These are phyloP conservation scores for Pichia eremophila DNA, from an alignment of 805 yeast genomes.

Conservation along the genomic window DNA sequence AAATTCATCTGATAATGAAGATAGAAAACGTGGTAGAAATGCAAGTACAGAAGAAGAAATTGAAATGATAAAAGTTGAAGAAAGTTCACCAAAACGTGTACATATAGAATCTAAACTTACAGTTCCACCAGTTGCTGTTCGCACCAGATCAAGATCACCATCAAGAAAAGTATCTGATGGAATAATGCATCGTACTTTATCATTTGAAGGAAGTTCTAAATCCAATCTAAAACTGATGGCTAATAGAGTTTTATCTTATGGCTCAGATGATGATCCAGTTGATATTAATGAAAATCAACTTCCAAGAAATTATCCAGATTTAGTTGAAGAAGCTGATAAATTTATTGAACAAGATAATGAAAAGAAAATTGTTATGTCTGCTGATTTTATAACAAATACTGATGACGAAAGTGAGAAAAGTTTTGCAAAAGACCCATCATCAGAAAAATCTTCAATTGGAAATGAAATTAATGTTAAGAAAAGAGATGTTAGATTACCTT, in stretches of 20 bases:
- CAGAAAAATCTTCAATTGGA: neutral
- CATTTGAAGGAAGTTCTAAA: neutral
- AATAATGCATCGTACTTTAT: neutral
- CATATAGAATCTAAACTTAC: conserved; percentile 1
- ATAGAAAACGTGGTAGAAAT: conserved; percentile 1
- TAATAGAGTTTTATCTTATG: conserved; percentile 22
- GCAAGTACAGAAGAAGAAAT: neutral
- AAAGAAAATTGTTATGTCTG: neutral
- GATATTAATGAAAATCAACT: conserved; percentile 10
- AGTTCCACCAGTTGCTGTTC: conserved; percentile 9
- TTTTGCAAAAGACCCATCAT: neutral
- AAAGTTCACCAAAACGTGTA: neutral
- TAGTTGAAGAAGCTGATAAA: conserved; percentile 22
- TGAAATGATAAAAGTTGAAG: neutral
- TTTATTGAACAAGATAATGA: conserved; percentile 18
- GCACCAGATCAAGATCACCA: conserved; percentile 20
- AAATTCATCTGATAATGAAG: too few species aligned
- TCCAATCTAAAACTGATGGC: conserved; percentile 4
- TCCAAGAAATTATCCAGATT: conserved; percentile 16
- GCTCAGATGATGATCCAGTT: conserved; percentile 16
- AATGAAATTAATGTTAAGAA: neutral
- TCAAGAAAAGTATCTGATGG: conserved; percentile 10
- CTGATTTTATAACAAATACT: conserved; percentile 1
- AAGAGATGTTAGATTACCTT: neutral
- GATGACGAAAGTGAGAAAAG: conserved; percentile 3